Conservation (phyloP, 208 protist genomes). For the Acanthamoeba sp. region DNA sequence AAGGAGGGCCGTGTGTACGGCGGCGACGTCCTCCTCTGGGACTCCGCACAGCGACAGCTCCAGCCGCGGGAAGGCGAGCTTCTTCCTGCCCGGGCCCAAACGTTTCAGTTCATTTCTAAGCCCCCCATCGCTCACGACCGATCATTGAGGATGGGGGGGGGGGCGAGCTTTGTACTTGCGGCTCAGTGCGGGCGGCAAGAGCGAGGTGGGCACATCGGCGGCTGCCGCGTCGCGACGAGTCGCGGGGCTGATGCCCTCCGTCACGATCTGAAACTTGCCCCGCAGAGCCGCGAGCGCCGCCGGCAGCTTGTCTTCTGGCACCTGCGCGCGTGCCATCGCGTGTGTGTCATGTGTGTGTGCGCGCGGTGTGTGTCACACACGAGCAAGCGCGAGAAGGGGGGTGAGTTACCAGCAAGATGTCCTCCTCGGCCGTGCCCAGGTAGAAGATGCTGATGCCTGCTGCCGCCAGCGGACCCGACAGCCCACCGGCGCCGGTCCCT, state of each 20-base stretch:
- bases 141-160: no score
- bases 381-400: background rate
- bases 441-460: constrained; percentile 74
- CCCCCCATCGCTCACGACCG: no score
- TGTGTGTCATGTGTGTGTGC: background rate
- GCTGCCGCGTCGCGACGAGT: background rate
- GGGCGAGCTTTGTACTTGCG: background rate
- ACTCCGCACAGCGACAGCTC: constrained; percentile 32
- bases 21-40: constrained; percentile 10
- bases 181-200: constrained; percentile 1
- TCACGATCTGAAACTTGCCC: constrained; percentile 66
- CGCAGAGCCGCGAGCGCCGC: constrained; percentile 13
- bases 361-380: background rate
- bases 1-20: constrained; percentile 52
- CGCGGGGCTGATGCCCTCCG: constrained; percentile 58
- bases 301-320: constrained; percentile 56
- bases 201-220: background rate
- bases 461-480: constrained; percentile 41
- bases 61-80: constrained; percentile 46
- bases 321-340: background rate
- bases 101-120: background rate
- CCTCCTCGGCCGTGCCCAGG: constrained; percentile 47
- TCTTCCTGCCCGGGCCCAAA: constrained; percentile 11
- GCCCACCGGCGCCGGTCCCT: background rate
- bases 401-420: constrained; percentile 9